phyloP scores from a whole-genome alignment of 129 eudicot species.

The Smallanthus sonchifolius region DNA sequence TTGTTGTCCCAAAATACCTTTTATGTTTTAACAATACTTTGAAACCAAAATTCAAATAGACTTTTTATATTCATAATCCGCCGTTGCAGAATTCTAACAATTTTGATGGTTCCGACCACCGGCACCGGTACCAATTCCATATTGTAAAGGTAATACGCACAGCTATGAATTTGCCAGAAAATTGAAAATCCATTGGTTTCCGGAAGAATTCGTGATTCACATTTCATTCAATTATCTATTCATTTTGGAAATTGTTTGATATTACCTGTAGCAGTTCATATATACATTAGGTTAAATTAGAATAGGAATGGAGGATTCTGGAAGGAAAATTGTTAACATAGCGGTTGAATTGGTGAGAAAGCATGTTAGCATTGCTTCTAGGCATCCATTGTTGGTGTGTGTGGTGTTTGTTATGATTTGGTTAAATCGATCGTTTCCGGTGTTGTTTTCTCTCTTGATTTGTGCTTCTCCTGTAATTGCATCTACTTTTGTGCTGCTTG shows the following conservation, averaged over 20 bases:
- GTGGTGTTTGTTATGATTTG: conserved; percentile 46
- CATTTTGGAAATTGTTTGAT: not conserved
- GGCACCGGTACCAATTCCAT: conserved; percentile 8
- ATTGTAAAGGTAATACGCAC: not conserved
- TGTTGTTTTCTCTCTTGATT: conserved; percentile 56
- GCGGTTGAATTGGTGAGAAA: conserved; percentile 45
- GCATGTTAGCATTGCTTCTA: conserved; percentile 39
- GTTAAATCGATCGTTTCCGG: conserved; percentile 57
- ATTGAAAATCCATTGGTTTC: not conserved
- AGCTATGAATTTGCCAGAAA: not conserved
- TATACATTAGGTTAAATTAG: not conserved
- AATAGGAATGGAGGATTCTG: not conserved
- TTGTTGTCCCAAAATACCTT: too few relatives aligned
- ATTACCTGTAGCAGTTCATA: not conserved
- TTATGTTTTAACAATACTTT: not conserved
- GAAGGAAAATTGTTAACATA: conserved; percentile 28
- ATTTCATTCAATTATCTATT: not conserved
- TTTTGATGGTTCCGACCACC: conserved; percentile 10
- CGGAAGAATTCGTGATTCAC: not conserved
- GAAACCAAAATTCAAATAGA: not conserved
- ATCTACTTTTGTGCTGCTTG: conserved; percentile 78
- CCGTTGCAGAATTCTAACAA: not conserved
- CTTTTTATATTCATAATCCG: not conserved
- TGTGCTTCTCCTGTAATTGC: conserved; percentile 82
- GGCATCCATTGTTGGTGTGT: conserved; percentile 70